Percentiles rank a stretch among this genome's conserved stretches.
Conservation (phyloP, 257 asterid species). For the Buddleja alternifolia region DNA sequence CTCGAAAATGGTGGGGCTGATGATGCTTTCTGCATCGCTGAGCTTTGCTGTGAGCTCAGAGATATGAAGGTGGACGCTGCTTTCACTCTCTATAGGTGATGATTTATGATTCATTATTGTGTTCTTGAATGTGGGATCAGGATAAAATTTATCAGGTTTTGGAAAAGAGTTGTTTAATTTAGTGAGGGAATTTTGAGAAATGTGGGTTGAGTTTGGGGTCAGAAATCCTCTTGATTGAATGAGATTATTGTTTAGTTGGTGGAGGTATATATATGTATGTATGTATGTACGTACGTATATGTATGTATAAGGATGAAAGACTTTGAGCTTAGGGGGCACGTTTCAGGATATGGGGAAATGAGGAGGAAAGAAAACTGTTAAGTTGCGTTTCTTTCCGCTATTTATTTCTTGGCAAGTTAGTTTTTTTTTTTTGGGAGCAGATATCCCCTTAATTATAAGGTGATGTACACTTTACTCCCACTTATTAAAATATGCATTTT, state of each 20-base stretch:
- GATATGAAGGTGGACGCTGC: constrained; percentile 64
- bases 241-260: not conserved
- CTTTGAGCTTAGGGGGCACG: constrained; percentile 68
- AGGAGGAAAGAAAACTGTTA: constrained; percentile 52
- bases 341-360: constrained; percentile 38
- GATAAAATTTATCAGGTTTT: not conserved
- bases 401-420: constrained; percentile 39
- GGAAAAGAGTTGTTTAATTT: too few relatives aligned
- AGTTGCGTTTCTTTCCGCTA: constrained; percentile 49
- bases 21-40: constrained; percentile 34
- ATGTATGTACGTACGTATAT: not conserved
- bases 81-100: constrained; percentile 47
- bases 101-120: constrained; percentile 51
- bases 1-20: constrained; percentile 47
- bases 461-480: too few relatives aligned
- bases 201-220: not conserved
- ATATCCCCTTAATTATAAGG: too few relatives aligned
- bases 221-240: not conserved
- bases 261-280: not conserved
- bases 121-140: not conserved
- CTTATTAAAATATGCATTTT: too few relatives aligned
- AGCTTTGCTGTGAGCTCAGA: constrained; percentile 36
- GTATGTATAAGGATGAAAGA: not conserved
- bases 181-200: too few relatives aligned
- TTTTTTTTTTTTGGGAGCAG: constrained; percentile 27